Percentiles rank a stretch among this genome's conserved stretches.
Evolutionary conservation across 371 early-diverging fungal species (phyloP).

Genomic region (Haplosporangium sp.): DNA sequence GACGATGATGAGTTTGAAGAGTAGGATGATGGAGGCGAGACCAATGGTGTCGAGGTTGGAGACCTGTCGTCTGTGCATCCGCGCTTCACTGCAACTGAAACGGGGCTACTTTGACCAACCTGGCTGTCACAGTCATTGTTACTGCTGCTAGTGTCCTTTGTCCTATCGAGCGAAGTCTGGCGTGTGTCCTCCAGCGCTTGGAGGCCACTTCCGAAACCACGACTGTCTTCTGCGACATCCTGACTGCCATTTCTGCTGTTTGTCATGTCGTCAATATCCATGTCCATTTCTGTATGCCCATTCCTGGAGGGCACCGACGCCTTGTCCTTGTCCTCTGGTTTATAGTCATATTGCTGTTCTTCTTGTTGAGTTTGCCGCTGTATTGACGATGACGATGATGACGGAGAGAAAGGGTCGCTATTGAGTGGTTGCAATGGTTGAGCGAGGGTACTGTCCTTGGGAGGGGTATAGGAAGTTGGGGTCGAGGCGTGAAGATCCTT

Average conservation of each 20-base stretch:
- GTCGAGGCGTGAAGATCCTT: background rate
- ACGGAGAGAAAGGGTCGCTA: too few relatives aligned
- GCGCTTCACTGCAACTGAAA: background rate
- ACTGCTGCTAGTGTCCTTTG: too few relatives aligned
- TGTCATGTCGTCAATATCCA: conserved; percentile 25
- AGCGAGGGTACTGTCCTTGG: too few relatives aligned
- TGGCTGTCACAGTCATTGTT: too few relatives aligned
- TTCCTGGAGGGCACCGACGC: background rate
- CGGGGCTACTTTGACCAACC: background rate
- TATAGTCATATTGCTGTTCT: background rate
- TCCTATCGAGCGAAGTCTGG: too few relatives aligned
- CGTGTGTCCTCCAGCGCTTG: background rate
- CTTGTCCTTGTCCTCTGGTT: background rate
- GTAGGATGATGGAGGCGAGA: conserved; percentile 48
- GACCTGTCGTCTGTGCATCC: background rate
- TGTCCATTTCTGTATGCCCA: conserved; percentile 13
- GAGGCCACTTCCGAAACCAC: background rate
- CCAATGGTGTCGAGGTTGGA: conserved; percentile 11
- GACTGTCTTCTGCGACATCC: background rate
- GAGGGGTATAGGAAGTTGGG: background rate
- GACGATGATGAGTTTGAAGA: conserved; percentile 29
- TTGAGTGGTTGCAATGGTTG: too few relatives aligned
- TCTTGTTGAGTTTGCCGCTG: background rate
- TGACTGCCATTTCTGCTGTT: background rate
- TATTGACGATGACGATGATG: too few relatives aligned